Conservation (phyloP, 2,329 filamentous ascomycete genomes). For the Gremmenia infestans region DNA sequence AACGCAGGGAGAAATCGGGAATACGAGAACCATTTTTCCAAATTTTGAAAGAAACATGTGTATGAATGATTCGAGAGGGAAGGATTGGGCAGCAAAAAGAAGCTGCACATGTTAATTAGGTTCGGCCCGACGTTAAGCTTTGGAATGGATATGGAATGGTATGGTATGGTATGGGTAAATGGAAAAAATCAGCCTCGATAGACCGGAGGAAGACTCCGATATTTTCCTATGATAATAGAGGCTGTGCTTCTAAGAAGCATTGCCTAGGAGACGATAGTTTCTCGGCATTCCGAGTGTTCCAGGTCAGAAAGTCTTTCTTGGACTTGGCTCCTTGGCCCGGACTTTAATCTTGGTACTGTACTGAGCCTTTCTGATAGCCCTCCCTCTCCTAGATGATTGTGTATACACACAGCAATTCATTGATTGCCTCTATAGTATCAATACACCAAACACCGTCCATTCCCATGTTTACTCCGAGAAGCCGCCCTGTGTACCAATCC, state of each 20-base stretch:
- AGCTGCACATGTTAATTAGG: constrained; percentile 1
- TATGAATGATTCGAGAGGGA: background rate
- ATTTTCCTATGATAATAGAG: background rate
- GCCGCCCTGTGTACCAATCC: constrained; percentile 6
- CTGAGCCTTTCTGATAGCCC: background rate
- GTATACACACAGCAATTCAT: background rate
- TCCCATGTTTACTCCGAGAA: background rate
- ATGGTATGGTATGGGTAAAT: background rate
- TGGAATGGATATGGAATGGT: background rate
- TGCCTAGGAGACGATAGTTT: background rate
- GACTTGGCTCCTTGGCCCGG: background rate
- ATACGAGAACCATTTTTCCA: too few relatives aligned
- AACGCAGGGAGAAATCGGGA: too few relatives aligned
- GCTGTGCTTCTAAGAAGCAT: background rate
- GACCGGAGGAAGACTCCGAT: background rate
- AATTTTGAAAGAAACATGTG: too few relatives aligned
- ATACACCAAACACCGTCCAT: constrained; percentile 7
- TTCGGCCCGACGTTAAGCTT: constrained; percentile 4
- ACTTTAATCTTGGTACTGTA: background rate
- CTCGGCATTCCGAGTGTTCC: background rate
- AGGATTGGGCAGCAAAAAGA: background rate
- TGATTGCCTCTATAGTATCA: background rate
- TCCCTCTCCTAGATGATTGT: background rate
- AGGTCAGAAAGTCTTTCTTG: background rate
- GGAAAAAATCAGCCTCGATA: constrained; percentile 3